Percentiles rank a stretch among this genome's conserved stretches.
These are phyloP conservation scores for Fusarium vanettenii DNA, from an alignment of 2,329 filamentous ascomycete genomes.

Conservation along the genomic window DNA sequence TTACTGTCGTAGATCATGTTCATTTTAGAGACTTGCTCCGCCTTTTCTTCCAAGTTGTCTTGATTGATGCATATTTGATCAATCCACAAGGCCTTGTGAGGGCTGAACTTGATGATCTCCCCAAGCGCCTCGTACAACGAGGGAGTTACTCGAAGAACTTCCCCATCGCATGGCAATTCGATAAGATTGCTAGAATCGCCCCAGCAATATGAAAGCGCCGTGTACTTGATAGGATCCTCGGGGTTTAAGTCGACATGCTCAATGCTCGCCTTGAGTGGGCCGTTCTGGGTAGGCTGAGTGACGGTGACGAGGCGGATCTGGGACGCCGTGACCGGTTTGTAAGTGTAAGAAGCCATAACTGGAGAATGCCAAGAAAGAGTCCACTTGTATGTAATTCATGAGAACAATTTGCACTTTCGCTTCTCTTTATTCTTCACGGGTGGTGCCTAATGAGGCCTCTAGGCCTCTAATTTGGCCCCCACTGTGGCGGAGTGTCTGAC, in stretches of 20 bases:
- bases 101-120: slow-evolving; percentile 16
- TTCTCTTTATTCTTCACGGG: not conserved
- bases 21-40: slow-evolving; percentile 32
- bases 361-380: not conserved
- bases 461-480: not conserved
- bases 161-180: slow-evolving; percentile 15
- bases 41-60: slow-evolving; percentile 10
- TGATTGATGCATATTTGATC: slow-evolving; percentile 39
- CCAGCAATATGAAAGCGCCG: slow-evolving; percentile 33
- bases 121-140: slow-evolving; percentile 20
- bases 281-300: not conserved
- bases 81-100: slow-evolving; percentile 23
- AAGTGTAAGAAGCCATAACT: slow-evolving; percentile 16
- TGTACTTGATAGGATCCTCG: slow-evolving; percentile 21
- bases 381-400: not conserved
- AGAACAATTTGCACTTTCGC: not conserved
- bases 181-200: slow-evolving; percentile 1
- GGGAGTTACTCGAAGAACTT: slow-evolving; percentile 10
- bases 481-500: not conserved
- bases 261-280: slow-evolving; percentile 14
- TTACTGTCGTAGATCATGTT: slow-evolving; percentile 33
- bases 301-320: slow-evolving; percentile 27
- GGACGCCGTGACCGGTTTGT: slow-evolving; percentile 5
- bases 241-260: slow-evolving; percentile 22
- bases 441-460: not conserved